Evolutionary conservation across 495 filamentous ascomycete species (phyloP).

Genomic region (Trichoderma orchidacearum): DNA sequence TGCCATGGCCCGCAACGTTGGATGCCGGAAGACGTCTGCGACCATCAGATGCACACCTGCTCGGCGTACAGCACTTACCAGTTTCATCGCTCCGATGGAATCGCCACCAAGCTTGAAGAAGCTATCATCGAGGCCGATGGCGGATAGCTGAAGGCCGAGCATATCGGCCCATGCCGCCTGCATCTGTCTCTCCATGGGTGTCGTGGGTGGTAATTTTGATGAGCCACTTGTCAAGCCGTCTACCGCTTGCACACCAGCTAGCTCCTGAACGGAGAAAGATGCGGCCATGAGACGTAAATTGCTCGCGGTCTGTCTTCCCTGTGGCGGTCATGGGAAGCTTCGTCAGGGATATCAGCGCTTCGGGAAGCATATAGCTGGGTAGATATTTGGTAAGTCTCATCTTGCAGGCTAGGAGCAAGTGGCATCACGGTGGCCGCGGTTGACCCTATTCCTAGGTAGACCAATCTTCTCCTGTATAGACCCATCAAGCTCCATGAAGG

Average conservation of each 20-base stretch:
- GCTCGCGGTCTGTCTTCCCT: slow-evolving; percentile 6
- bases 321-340: slow-evolving; percentile 7
- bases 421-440: too few species aligned
- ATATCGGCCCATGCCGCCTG: not conserved
- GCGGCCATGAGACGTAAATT: not conserved
- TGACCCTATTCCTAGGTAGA: too few species aligned
- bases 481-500: too few species aligned
- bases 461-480: too few species aligned
- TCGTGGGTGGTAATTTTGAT: not conserved
- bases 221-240: too few species aligned
- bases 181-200: not conserved
- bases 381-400: not conserved
- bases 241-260: slow-evolving; percentile 4
- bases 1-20: not conserved
- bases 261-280: not conserved
- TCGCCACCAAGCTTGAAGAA: slow-evolving; percentile 35
- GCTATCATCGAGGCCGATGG: slow-evolving; percentile 24
- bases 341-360: slow-evolving; percentile 9
- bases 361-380: slow-evolving; percentile 9
- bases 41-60: not conserved
- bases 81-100: slow-evolving; percentile 32
- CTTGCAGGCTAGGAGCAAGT: not conserved
- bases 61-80: slow-evolving; percentile 24
- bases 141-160: not conserved
- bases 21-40: not conserved